A percentile compares a stretch with the other conserved stretches of the same genome.
phyloP scores from a whole-genome alignment of 768 basidiomycete genomes.

The Asterophora lycoperdoides region DNA sequence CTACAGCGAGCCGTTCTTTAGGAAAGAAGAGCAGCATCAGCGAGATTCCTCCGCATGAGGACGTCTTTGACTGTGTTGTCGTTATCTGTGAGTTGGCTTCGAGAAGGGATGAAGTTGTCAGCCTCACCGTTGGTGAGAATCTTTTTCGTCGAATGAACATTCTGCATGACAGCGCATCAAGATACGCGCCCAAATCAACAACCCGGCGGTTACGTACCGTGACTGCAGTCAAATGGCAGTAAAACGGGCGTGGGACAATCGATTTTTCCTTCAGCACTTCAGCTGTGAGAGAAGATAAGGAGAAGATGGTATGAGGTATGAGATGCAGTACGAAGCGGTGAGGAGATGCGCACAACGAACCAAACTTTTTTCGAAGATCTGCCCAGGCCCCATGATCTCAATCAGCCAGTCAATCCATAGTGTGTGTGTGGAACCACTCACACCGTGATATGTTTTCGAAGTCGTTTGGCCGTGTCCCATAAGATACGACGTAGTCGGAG shows the following conservation, averaged over 20 bases:
- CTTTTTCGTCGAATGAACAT: slow-evolving; percentile 50
- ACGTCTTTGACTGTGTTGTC: slow-evolving; percentile 39
- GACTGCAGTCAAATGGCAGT: slow-evolving; percentile 64
- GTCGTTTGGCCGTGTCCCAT: slow-evolving; percentile 64
- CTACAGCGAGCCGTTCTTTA: slow-evolving; percentile 11
- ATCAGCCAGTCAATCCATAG: slow-evolving; percentile 1
- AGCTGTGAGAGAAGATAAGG: slow-evolving; percentile 20
- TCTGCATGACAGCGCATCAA: slow-evolving; percentile 29
- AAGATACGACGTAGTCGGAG: slow-evolving; percentile 67
- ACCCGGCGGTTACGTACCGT: slow-evolving; percentile 37
- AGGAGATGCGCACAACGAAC: slow-evolving; percentile 34
- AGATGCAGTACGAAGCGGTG: not conserved
- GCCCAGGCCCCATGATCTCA: slow-evolving; percentile 10
- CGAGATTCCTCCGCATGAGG: slow-evolving; percentile 41
- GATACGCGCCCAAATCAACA: too few relatives aligned
- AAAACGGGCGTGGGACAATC: slow-evolving; percentile 45
- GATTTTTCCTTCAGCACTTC: slow-evolving; percentile 43
- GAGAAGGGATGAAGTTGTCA: not conserved
- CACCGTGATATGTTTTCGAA: slow-evolving; percentile 65
- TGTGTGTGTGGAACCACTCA: slow-evolving; percentile 30
- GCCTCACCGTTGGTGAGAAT: slow-evolving; percentile 45
- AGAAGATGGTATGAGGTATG: not conserved
- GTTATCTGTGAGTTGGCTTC: too few relatives aligned
- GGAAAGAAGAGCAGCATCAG: slow-evolving; percentile 34
- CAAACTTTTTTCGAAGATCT: slow-evolving; percentile 44